Evolutionary conservation across 108 stramenopile genomes (phyloP).

Genomic region (Licmophora abbreviata): DNA sequence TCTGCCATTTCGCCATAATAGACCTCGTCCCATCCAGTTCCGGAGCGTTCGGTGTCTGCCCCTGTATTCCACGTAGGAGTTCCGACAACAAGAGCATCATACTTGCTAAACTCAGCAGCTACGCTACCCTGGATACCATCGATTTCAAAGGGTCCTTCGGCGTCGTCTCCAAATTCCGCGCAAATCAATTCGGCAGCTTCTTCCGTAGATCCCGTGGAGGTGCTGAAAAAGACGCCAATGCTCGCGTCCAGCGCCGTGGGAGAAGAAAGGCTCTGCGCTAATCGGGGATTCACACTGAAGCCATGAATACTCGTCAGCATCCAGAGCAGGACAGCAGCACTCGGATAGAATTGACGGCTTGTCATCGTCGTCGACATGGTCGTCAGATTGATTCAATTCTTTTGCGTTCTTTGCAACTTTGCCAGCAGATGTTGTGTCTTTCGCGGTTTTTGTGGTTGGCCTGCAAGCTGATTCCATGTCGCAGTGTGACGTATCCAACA

Average conservation of each 20-base stretch:
- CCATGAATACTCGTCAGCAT: no score
- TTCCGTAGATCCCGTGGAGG: conserved; percentile 69
- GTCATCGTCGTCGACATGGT: no score
- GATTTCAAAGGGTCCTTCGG: conserved; percentile 71
- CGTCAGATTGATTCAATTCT: no score
- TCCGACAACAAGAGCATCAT: conserved; percentile 55
- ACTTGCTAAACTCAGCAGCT: conserved; percentile 50
- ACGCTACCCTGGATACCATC: conserved; percentile 54
- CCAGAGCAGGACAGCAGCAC: no score
- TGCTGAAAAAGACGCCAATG: conserved; percentile 62
- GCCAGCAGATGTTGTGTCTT: no score
- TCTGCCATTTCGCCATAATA: conserved; percentile 64
- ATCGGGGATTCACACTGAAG: no score
- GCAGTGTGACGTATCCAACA: no score
- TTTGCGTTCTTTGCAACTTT: no score
- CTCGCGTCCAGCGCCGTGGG: neutral
- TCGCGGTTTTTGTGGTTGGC: no score
- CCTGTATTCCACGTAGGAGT: conserved; percentile 72
- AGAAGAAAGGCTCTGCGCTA: neutral
- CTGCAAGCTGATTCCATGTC: no score
- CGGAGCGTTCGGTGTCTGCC: conserved; percentile 72
- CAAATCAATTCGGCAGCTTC: conserved; percentile 52
- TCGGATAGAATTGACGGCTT: no score
- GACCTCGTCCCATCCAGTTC: conserved; percentile 88
- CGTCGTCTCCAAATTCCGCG: conserved; percentile 51